Evolutionary conservation across 768 basidiomycete genomes (phyloP).

Genomic region (Lactarius deliciosus): DNA sequence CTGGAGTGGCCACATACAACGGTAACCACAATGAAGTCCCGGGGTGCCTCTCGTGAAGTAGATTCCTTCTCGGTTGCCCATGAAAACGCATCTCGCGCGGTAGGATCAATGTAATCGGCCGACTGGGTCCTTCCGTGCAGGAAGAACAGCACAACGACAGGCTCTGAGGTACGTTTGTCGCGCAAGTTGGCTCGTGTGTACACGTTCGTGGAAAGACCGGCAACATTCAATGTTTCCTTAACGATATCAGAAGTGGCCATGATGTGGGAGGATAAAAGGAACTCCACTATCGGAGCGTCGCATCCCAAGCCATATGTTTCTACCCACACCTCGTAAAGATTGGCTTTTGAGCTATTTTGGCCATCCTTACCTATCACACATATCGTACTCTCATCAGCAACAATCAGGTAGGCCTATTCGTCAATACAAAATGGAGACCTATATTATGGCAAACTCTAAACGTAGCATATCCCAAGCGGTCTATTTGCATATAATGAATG

Average conservation of each 20-base stretch:
- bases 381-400: neutral
- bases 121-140: slow-evolving; percentile 48
- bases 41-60: slow-evolving; percentile 27
- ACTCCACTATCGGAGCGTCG: no score
- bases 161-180: slow-evolving; percentile 9
- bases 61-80: slow-evolving; percentile 31
- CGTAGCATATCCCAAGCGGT: slow-evolving; percentile 20
- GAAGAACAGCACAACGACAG: slow-evolving; percentile 43
- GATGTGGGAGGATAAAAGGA: neutral
- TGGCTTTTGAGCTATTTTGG: neutral
- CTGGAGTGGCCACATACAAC: slow-evolving; percentile 39
- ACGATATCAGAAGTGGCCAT: slow-evolving; percentile 14
- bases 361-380: neutral
- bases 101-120: slow-evolving; percentile 33
- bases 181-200: slow-evolving; percentile 30
- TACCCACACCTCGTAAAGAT: no score
- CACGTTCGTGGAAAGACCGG: slow-evolving; percentile 35
- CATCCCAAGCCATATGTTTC: neutral
- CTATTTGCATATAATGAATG: slow-evolving; percentile 21
- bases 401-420: neutral
- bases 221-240: slow-evolving; percentile 33
- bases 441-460: slow-evolving; percentile 24
- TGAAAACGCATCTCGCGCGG: slow-evolving; percentile 39
- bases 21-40: slow-evolving; percentile 49
- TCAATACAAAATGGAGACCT: slow-evolving; percentile 1